Evolutionary conservation across 768 basidiomycete species (phyloP), one percentile per base, ranked within the genome.

Genomic region (Lentinula lateritia): DNA sequence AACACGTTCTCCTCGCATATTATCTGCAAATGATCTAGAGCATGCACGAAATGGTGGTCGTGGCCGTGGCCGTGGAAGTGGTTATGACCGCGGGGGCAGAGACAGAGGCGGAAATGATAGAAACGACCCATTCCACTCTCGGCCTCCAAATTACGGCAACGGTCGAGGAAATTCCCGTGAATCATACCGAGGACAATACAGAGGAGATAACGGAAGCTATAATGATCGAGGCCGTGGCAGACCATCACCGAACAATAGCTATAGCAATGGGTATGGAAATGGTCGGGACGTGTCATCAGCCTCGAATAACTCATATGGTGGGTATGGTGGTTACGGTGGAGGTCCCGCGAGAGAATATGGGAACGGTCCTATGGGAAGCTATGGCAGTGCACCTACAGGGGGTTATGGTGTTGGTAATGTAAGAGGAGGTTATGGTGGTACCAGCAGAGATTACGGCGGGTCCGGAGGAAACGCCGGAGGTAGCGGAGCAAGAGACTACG

Each of bases 21-120:
- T 99, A 42, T 84, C 82, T 10, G 71, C 85, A 2, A 75, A 77
- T 34, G 97, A 99, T 70, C 75, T 90, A 57, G 93, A 94, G 65
- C 74, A 76, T 28, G 82, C 86, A 0, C 82, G 90, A 48, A 74
- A 78, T 46, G 83, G 88, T 20, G 83, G 79, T 46, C 72, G 76
- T 0, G 74, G 77, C 36, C 76, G 83, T 61, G 80, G 80, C 45
- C 79, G 85, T 41, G 78, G 81, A 9, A 68, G 71, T 61, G 78
- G 78, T 57, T 46, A 46, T 46, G 74, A 78, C 50, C 74, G 75
- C 53, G 72, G 73, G 35, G 73, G 65, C 43, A 50, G 61, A 16
- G 69, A 74, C 32, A 71, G 75, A 39, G 73, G 78, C 46, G 75
- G 77, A 62, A 41, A 64, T 2, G 62, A 60, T 41, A 74, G 77